Conservation (phyloP, 495 filamentous ascomycete genomes). For the Extremus antarcticus region DNA sequence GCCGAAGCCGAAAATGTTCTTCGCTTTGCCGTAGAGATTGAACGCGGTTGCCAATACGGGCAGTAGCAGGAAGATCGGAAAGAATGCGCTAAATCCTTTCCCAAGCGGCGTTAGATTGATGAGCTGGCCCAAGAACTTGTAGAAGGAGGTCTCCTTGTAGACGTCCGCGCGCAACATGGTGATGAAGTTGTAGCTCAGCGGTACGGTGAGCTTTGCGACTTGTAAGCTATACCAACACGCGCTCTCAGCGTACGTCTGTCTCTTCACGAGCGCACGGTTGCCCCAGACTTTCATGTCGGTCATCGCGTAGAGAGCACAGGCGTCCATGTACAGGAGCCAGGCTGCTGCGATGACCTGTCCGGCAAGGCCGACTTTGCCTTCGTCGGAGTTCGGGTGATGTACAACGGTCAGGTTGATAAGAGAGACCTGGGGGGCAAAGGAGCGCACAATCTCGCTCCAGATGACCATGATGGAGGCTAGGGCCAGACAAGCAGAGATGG, state of each 20-base stretch:
- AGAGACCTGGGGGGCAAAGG: constrained; percentile 60
- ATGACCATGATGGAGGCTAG: constrained; percentile 71
- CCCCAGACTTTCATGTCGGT: constrained; percentile 90
- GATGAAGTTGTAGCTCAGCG: constrained; percentile 89
- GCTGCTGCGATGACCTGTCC: constrained; percentile 72
- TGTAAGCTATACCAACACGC: constrained; percentile 92
- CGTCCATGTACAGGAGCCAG: constrained; percentile 92
- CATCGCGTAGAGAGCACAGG: constrained; percentile 72
- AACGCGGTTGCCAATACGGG: constrained; percentile 76
- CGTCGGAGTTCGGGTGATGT: constrained; percentile 54
- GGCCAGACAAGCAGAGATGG: constrained; percentile 53
- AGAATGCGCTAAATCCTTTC: constrained; percentile 73
- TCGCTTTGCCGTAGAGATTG: constrained; percentile 75
- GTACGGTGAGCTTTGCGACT: constrained; percentile 81
- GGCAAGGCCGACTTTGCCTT: constrained; percentile 66
- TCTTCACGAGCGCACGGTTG: constrained; percentile 75
- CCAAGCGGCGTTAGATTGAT: constrained; percentile 81
- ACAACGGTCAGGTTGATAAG: constrained; percentile 77
- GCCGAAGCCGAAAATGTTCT: constrained; percentile 65
- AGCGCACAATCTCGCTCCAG: constrained; percentile 85
- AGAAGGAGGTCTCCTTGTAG: constrained; percentile 66
- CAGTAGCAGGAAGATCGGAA: constrained; percentile 74
- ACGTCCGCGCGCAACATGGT: constrained; percentile 64
- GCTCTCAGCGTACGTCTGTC: constrained; percentile 81
- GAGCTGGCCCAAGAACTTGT: constrained; percentile 68